Base-by-base conservation (phyloP, 2,329 filamentous ascomycete genomes). In the Cryphonectria radicalis region DNA sequence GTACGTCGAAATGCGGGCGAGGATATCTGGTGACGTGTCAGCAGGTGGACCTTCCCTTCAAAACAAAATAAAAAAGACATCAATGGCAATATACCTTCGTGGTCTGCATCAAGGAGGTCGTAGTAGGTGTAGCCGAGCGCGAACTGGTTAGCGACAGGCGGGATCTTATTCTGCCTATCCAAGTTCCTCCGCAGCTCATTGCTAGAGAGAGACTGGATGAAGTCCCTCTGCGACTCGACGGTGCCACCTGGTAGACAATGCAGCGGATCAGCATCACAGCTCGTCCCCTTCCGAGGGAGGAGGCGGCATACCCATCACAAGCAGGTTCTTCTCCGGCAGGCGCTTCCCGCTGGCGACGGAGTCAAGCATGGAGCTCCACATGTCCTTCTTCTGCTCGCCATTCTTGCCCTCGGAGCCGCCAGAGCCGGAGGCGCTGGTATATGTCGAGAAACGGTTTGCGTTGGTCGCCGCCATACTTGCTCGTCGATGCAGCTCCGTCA, bases 101-200 rank as follows among this genome's bases (percentile, higher is more conserved):
- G 94, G 79, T 98, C 95, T 70, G 93, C 92, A 81, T 98, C 95
- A 53, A 97, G 86, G 53, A 98, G 94, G 82, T 98, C 94, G 80
- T 97, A 94, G 82, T 97, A 98, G 68, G 95, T 97, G 80, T 98
- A 98, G 67, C 95, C 95, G 72, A 98, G 84, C 14, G 95, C 95
- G 81, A 97, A 97, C 79, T 92, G 92, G 79, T 98, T 98, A 69
- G 95, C 95, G 78, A 97, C 89, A 32, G 94, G 93, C 1, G 93
- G 92, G 73, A 88, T 87, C 80, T 89, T 91, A 76, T 78, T 85
- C 77, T 78, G 85, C 77, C 84, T 86, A 81, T 87, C 89, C 75
- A 84, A 82, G 74, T 81, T 84, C 75, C 85, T 84, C 77, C 85
- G 84, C 69, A 83, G 81, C 69, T 90, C 88, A 73, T 84, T 84